Percentiles rank a stretch among this genome's conserved stretches.
phyloP scores from a whole-genome alignment of 192 early-diverging fungal species.

The Coemansia sp. region DNA sequence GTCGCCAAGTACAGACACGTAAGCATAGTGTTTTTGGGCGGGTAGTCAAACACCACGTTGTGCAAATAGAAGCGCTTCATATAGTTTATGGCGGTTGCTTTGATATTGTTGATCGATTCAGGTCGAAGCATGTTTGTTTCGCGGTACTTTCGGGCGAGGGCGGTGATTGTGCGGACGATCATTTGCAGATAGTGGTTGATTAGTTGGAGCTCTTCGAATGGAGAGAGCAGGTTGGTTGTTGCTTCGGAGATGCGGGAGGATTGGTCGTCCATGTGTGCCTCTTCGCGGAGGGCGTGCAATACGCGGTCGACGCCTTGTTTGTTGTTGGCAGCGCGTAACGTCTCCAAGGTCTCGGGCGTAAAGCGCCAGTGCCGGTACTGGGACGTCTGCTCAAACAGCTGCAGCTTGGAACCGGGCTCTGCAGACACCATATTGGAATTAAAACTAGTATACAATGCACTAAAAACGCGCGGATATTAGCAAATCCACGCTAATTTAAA shows the following conservation, averaged over 20 bases:
- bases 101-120: constrained; percentile 37
- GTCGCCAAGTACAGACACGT: constrained; percentile 75
- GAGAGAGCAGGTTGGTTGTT: constrained; percentile 41
- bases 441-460: not conserved
- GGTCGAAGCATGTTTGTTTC: constrained; percentile 23
- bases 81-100: constrained; percentile 76
- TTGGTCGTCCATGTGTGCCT: constrained; percentile 43
- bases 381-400: constrained; percentile 66
- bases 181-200: constrained; percentile 43
- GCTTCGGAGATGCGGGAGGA: constrained; percentile 34
- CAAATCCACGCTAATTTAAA: not conserved
- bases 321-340: constrained; percentile 60
- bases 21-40: constrained; percentile 73
- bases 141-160: constrained; percentile 19
- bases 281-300: constrained; percentile 56
- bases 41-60: constrained; percentile 79
- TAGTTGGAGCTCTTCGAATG: constrained; percentile 42
- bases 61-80: constrained; percentile 80
- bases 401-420: constrained; percentile 6
- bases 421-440: not conserved
- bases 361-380: constrained; percentile 76
- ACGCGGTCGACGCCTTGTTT: constrained; percentile 58
- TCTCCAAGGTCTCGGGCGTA: constrained; percentile 53
- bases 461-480: not conserved
- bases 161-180: constrained; percentile 31